Percentiles rank a stretch among this genome's conserved stretches.
Conservation (phyloP, 2,329 filamentous ascomycete species). For the Pseudocercospora ulei region DNA sequence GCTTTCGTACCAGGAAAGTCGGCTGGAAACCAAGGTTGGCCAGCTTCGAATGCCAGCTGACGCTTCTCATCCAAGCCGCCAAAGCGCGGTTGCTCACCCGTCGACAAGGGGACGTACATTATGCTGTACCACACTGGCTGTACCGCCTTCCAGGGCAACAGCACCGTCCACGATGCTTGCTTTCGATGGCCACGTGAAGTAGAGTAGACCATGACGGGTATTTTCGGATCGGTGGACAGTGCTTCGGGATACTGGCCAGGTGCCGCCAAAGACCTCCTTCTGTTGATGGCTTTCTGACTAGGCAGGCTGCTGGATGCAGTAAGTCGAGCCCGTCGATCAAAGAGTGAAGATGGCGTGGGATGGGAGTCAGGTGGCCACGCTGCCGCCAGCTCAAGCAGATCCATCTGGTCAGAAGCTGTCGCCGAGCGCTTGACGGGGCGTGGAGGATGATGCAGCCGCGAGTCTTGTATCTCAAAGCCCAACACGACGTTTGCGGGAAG, state of each 20-base stretch:
- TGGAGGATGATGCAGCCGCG: conserved; percentile 68
- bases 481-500: conserved; percentile 62
- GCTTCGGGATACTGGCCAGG: conserved; percentile 55
- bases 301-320: conserved; percentile 57
- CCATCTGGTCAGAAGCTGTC: conserved; percentile 26
- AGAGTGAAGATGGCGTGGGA: conserved; percentile 44
- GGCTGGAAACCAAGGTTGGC: conserved; percentile 71
- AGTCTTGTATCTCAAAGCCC: conserved; percentile 65
- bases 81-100: conserved; percentile 70
- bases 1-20: conserved; percentile 73
- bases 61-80: conserved; percentile 70
- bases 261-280: conserved; percentile 54
- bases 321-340: conserved; percentile 57
- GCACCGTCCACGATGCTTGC: conserved; percentile 67
- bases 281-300: conserved; percentile 69
- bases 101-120: conserved; percentile 69
- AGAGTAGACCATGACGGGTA: conserved; percentile 61
- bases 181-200: conserved; percentile 33
- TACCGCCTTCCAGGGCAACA: conserved; percentile 87
- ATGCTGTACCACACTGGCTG: conserved; percentile 75
- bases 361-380: conserved; percentile 56
- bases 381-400: conserved; percentile 53
- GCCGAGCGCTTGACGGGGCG: conserved; percentile 39
- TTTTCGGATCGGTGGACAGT: conserved; percentile 56
- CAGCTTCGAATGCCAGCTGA: conserved; percentile 73